Evolutionary conservation across 208 protist species (phyloP).

Genomic region (Angomonas deanei): DNA sequence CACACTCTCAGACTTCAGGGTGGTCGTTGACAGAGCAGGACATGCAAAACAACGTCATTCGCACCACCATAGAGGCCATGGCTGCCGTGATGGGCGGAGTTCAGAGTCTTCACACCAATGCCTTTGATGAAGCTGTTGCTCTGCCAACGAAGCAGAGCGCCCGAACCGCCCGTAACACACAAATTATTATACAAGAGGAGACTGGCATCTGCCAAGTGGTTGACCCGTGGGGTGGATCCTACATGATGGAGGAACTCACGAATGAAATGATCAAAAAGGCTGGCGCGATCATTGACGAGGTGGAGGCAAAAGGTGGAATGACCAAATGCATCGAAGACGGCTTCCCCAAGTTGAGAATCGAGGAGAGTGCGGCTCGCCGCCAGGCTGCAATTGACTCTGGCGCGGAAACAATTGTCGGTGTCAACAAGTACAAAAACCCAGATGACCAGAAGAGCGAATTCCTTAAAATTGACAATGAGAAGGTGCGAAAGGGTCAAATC

Average conservation of each 20-base stretch:
- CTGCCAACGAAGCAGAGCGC: slow-evolving; percentile 91
- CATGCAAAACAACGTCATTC: slow-evolving; percentile 96
- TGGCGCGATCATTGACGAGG: slow-evolving; percentile 86
- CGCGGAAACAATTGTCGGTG: slow-evolving; percentile 92
- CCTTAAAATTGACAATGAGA: slow-evolving; percentile 89
- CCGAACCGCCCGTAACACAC: slow-evolving; percentile 94
- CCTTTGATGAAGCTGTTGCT: slow-evolving; percentile 93
- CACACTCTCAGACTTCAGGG: slow-evolving; percentile 95
- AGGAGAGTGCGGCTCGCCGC: slow-evolving; percentile 90
- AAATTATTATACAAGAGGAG: slow-evolving; percentile 94
- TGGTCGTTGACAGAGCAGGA: slow-evolving; percentile 96
- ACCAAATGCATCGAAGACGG: slow-evolving; percentile 78
- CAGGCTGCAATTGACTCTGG: slow-evolving; percentile 90
- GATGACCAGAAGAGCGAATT: slow-evolving; percentile 73
- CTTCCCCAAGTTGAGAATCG: slow-evolving; percentile 95
- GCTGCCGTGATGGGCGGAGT: slow-evolving; percentile 92
- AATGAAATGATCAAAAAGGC: slow-evolving; percentile 80
- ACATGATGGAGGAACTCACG: slow-evolving; percentile 95
- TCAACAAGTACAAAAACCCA: slow-evolving; percentile 90
- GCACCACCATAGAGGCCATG: slow-evolving; percentile 97
- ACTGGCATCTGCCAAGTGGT: slow-evolving; percentile 82
- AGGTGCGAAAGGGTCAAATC: slow-evolving; percentile 78
- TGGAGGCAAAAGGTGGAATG: slow-evolving; percentile 83
- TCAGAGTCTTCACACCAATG: slow-evolving; percentile 94
- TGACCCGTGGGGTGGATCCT: slow-evolving; percentile 89